Evolutionary conservation across 768 basidiomycete genomes (phyloP), one percentile per base, ranked within the genome.

Genomic region (Leccinum olivaceopallidum): DNA sequence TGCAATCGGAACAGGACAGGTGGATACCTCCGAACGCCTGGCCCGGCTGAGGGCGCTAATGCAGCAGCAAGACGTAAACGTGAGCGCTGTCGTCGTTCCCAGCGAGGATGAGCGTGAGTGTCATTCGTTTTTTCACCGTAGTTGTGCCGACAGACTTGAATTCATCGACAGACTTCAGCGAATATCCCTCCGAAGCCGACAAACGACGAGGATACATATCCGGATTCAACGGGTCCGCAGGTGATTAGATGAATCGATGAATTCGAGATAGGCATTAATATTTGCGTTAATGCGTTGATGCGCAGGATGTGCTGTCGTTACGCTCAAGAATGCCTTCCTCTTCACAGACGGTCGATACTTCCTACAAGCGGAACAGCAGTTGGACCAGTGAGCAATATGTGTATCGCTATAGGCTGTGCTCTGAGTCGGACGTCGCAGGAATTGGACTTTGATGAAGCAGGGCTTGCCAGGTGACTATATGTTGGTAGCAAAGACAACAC

Each of bases 291-390:
- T 56, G n/a, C 24, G 7, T 24, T 24, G n/a, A 50, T 59, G 5
- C 32, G 22, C 64, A 88, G 91, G 92, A 50, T 89, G 85, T 60
- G 95, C 93, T 3, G 71, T 95, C 48, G 79, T 96, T 24, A 91
- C 92, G 0, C 69, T 76, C 52, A 78, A 87, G 30, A 78, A 85
- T 5, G 95, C 95, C 0, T 86, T 80, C 62, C 80, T 97, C 53
- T 98, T 96, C 77, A 98, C 96, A 3, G 96, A 99, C 77, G 97
- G 96, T 4, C 78, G 96, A 50, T 99, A 99, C 70, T 97, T 91
- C 69, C 77, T 98, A 34, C 96, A 99, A 75, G 97, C 97, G 0
- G 85, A 83, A 61, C 84, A 94, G 63, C 93, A 99, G 75, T 78
- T 99, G 64, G 94, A 95, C 73, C 62, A 81, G 93, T 92, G 65